phyloP scores from a whole-genome alignment of 2,329 filamentous ascomycete genomes.

The Apiospora phragmitis region DNA sequence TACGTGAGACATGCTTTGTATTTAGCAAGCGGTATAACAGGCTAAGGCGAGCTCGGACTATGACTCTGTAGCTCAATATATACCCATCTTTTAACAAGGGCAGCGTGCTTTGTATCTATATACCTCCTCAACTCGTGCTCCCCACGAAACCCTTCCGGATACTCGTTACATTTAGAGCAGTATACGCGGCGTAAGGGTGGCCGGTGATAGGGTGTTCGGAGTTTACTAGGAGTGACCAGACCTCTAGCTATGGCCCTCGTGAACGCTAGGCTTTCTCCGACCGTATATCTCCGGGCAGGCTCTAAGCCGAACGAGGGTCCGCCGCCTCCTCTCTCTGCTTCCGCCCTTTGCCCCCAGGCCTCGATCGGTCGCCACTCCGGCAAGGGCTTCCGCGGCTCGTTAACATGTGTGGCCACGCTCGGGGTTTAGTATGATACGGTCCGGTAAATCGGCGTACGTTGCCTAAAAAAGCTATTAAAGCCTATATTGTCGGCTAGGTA shows the following conservation, averaged over 20 bases:
- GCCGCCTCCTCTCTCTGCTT: conserved; percentile 25
- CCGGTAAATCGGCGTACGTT: conserved; percentile 35
- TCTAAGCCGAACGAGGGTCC: conserved; percentile 28
- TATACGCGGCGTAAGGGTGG: conserved; percentile 69
- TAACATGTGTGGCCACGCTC: conserved; percentile 32
- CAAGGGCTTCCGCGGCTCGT: conserved; percentile 38
- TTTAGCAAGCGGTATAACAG: conserved; percentile 52
- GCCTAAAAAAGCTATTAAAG: conserved; percentile 44
- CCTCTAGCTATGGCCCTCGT: conserved; percentile 37
- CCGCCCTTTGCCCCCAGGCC: conserved; percentile 27
- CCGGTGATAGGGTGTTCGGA: conserved; percentile 49
- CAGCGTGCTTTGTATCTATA: conserved; percentile 58
- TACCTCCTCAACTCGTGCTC: conserved; percentile 83
- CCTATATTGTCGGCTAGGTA: conserved; percentile 36
- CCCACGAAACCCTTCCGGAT: conserved; percentile 84
- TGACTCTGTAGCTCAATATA: conserved; percentile 50
- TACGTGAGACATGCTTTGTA: conserved; percentile 60
- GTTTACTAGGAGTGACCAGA: conserved; percentile 44
- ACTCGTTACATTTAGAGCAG: conserved; percentile 79
- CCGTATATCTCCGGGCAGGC: conserved; percentile 44
- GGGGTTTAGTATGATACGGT: conserved; percentile 33
- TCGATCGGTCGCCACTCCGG: conserved; percentile 42
- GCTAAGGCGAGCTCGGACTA: conserved; percentile 41
- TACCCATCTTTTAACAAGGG: conserved; percentile 57
- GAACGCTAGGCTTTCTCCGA: conserved; percentile 47